Evolutionary conservation across 2,329 filamentous ascomycete species (phyloP), one percentile per base, ranked within the genome.

Genomic region (Penicillium sp.): DNA sequence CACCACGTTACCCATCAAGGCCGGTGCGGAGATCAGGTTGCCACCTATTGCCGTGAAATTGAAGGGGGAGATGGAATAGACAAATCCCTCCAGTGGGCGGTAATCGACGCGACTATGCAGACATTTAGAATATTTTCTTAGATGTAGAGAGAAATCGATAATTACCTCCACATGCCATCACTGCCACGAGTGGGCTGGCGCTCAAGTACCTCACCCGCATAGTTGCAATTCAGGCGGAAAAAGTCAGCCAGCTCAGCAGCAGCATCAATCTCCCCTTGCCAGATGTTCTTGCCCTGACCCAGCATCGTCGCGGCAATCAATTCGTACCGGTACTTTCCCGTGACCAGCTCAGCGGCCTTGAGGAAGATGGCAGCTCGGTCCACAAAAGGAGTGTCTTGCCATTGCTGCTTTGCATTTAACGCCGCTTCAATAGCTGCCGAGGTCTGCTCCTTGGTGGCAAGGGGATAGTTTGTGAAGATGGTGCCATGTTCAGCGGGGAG

Each of bases 41-140:
- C 83, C 89, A 10, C 81, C 88, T 52, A 95, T 90, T 47, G 89
- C 89, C 9, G 89, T 95, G 70, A 95, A 95, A 73, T 95, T 95
- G 75, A 95, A 95, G 14, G 89, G 89, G 37, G 82, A 87, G 52
- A 95, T 79, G 22, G 89, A 88, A 62, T 95, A 95, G 42, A 95
- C 86, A 63, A 95, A 95, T 12, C 89, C 89, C 65, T 95, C 89
- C 4, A 95, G 77, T 6, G 90, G 82, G 20, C 89, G 77, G 71
- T 95, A 80, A 67, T 95, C 89, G 44, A 88, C 75, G 20, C 89
- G 79, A 66, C 73, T 76, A 42, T 4, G 25, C 11, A 11, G 12
- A 10, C 18, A 12, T 2, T 31, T 16, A 41, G 31, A 35, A 9
- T 1, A 29, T n/a, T 11, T 11, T 23, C n/a, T 12, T 6, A 7